A percentile compares a stretch with the other conserved stretches of the same genome.
phyloP scores from a whole-genome alignment of 1,284 basidiomycete species.

The Sanghuangporus weigelae region DNA sequence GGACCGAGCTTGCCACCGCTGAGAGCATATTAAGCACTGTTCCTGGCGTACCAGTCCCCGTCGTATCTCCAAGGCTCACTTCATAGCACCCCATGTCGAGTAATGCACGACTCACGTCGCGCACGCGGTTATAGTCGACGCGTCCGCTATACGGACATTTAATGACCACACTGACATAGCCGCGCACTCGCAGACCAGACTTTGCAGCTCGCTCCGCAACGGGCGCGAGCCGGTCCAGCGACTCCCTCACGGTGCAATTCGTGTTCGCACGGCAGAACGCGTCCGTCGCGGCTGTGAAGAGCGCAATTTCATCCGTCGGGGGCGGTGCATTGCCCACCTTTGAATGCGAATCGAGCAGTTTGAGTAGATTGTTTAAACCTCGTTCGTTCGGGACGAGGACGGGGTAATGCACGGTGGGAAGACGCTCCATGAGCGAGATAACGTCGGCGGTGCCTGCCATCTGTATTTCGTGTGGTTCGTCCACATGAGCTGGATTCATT shows the following conservation, averaged over 20 bases:
- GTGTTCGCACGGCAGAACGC: constrained; percentile 85
- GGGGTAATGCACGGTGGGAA: constrained; percentile 62
- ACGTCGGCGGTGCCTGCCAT: constrained; percentile 85
- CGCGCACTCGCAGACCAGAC: constrained; percentile 71
- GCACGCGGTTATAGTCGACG: constrained; percentile 64
- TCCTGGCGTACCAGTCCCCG: constrained; percentile 78
- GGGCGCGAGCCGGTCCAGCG: constrained; percentile 57
- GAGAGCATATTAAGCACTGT: constrained; percentile 66
- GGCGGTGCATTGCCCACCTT: constrained; percentile 24
- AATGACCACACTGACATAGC: constrained; percentile 84
- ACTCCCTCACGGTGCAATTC: constrained; percentile 72
- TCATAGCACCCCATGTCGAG: constrained; percentile 93
- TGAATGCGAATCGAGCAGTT: constrained; percentile 39
- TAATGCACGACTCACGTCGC: constrained; percentile 67
- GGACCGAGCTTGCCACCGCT: constrained; percentile 59
- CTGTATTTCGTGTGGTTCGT: constrained; percentile 34
- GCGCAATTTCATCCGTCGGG: constrained; percentile 78
- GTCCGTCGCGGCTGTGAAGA: constrained; percentile 89
- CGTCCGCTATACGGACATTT: constrained; percentile 83
- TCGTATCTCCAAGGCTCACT: constrained; percentile 88
- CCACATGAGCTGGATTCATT: not conserved
- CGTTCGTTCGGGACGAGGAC: constrained; percentile 85
- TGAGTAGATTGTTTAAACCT: constrained; percentile 66
- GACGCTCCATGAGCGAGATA: constrained; percentile 49
- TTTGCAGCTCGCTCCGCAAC: constrained; percentile 61